Conservation (phyloP, 2,329 filamentous ascomycete genomes). For the Hymenoscyphus infarciens region DNA sequence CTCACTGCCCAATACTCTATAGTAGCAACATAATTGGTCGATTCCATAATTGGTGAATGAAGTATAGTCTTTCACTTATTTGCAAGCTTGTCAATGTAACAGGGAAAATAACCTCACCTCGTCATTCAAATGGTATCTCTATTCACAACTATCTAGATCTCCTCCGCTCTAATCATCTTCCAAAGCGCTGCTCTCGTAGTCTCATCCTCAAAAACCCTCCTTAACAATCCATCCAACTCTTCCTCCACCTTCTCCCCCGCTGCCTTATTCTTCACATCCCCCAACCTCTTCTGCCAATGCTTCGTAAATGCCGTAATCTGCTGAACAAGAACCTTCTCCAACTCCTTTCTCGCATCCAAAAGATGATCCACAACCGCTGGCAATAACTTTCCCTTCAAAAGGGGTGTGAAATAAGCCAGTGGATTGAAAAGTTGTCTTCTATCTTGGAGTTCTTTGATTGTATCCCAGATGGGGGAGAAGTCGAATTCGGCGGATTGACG, state of each 20-base stretch:
- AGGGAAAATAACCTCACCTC: not conserved
- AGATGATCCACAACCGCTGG: conserved; percentile 39
- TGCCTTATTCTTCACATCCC: conserved; percentile 45
- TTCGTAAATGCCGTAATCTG: conserved; percentile 62
- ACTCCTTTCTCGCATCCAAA: conserved; percentile 60
- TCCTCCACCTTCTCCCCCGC: conserved; percentile 50
- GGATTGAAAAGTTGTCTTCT: conserved; percentile 51
- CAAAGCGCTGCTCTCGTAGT: conserved; percentile 33
- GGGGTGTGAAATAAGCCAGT: conserved; percentile 42
- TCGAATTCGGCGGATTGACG: conserved; percentile 54
- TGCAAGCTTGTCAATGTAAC: too few species aligned
- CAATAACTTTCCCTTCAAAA: conserved; percentile 38
- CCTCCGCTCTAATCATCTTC: conserved; percentile 34
- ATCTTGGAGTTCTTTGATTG: conserved; percentile 46
- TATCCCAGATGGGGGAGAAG: conserved; percentile 63
- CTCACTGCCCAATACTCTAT: too few species aligned
- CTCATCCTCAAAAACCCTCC: conserved; percentile 48
- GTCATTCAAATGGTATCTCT: conserved; percentile 1
- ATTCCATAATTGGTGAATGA: too few species aligned
- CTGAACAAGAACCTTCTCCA: conserved; percentile 60
- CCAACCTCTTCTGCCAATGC: conserved; percentile 50
- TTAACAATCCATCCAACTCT: conserved; percentile 55
- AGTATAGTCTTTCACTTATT: too few species aligned
- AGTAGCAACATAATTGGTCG: too few species aligned
- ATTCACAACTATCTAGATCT: conserved; percentile 11